phyloP scores from a whole-genome alignment of 768 basidiomycete genomes.

The Collybia sordida region DNA sequence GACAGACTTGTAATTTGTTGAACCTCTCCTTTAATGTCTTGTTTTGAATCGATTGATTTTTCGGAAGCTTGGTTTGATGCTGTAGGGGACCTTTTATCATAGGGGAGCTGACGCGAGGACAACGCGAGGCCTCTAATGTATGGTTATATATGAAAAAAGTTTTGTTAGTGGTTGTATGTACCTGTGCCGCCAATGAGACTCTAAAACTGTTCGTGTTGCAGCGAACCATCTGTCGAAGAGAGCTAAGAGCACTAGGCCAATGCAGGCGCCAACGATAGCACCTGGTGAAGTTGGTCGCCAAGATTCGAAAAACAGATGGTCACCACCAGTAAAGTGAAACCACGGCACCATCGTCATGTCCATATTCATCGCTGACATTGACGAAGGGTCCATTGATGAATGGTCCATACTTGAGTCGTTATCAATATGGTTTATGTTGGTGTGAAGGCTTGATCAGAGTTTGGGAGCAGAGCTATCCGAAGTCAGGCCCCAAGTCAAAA shows the following conservation, averaged over 20 bases:
- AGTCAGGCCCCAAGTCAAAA: too few species aligned
- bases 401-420: too few species aligned
- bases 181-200: conserved; percentile 61
- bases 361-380: background rate
- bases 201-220: conserved; percentile 52
- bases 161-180: conserved; percentile 21
- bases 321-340: conserved; percentile 67
- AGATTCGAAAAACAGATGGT: conserved; percentile 63
- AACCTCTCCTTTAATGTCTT: background rate
- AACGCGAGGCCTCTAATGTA: conserved; percentile 12
- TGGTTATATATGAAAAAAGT: background rate
- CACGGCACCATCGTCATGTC: conserved; percentile 59
- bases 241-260: conserved; percentile 67
- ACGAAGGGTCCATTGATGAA: too few species aligned
- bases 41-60: conserved; percentile 5
- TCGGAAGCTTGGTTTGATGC: conserved; percentile 4
- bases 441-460: too few species aligned
- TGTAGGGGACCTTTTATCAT: conserved; percentile 1
- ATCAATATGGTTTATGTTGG: too few species aligned
- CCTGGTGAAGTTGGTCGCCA: conserved; percentile 71
- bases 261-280: conserved; percentile 72
- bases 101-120: background rate
- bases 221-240: conserved; percentile 70
- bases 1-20: background rate
- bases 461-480: too few species aligned